Percentiles rank a stretch among this genome's conserved stretches.
Evolutionary conservation across 805 yeast species (phyloP).

Genomic region (Pichia phayaonensis): DNA sequence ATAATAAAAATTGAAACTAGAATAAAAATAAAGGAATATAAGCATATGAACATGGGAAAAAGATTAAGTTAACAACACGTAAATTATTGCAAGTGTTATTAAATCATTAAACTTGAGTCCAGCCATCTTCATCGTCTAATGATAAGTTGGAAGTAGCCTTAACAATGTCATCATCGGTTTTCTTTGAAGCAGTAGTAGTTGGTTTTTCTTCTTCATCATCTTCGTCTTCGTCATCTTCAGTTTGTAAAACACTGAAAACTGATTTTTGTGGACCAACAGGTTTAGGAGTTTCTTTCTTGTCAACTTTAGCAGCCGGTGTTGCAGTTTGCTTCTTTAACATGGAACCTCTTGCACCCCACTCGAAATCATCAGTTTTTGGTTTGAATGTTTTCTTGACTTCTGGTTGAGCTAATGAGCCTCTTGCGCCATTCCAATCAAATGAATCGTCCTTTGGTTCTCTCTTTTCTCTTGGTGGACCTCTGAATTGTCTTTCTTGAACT

Average conservation of each 20-base stretch:
- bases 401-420: constrained; percentile 24
- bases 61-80: neutral
- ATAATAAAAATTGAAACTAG: neutral
- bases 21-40: neutral
- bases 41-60: neutral
- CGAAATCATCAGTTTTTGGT: constrained; percentile 31
- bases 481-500: constrained; percentile 10
- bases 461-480: constrained; percentile 8
- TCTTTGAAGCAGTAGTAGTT: constrained; percentile 6
- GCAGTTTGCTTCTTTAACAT: constrained; percentile 10
- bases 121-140: constrained; percentile 33
- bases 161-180: constrained; percentile 15
- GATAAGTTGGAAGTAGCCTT: constrained; percentile 34
- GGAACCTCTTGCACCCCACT: constrained; percentile 33
- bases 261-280: constrained; percentile 35
- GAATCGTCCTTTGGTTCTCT: constrained; percentile 32
- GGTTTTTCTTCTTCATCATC: constrained; percentile 32
- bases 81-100: neutral
- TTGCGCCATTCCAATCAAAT: constrained; percentile 52
- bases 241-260: constrained; percentile 41
- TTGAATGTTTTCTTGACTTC: constrained; percentile 26
- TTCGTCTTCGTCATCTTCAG: constrained; percentile 44
- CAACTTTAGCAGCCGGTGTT: neutral
- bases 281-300: constrained; percentile 5
- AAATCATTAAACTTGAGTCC: constrained; percentile 21